Conservation (phyloP, 257 asterid genomes). For the Penstemon barbatus region DNA sequence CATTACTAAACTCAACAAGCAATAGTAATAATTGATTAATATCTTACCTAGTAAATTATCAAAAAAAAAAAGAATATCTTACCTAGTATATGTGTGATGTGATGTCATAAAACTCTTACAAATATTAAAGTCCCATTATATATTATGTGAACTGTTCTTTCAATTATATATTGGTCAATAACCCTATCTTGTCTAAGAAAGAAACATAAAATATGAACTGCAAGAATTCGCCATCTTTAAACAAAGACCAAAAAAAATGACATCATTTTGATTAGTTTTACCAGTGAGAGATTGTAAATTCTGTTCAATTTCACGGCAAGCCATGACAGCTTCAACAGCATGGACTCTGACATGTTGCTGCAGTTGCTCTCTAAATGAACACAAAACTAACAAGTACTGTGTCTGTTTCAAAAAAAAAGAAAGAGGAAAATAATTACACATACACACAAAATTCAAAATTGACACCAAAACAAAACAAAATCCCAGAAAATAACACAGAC, state of each 20-base stretch:
- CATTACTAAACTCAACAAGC: background rate
- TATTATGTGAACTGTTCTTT: background rate
- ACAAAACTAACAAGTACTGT: constrained; percentile 80
- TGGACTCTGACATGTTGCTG: constrained; percentile 98
- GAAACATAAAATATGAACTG: background rate
- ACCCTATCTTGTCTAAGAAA: background rate
- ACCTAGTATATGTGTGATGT: too few species aligned
- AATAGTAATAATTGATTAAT: background rate
- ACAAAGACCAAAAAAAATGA: background rate
- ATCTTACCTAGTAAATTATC: too few species aligned
- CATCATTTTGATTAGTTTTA: constrained; percentile 19
- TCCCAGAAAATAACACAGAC: background rate
- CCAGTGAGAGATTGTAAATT: constrained; percentile 85
- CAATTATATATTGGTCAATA: background rate
- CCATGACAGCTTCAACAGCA: constrained; percentile 99
- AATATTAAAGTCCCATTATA: too few species aligned
- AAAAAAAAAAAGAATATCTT: too few species aligned
- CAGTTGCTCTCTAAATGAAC: constrained; percentile 91
- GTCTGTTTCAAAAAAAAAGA: constrained; percentile 45
- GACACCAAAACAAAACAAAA: background rate
- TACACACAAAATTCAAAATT: background rate
- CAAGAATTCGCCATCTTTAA: constrained; percentile 9
- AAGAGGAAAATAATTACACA: too few species aligned
- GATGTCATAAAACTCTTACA: too few species aligned
- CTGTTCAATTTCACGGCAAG: constrained; percentile 96